Percentiles rank a stretch among this genome's conserved stretches.
Conservation (phyloP, 306 rosid species). For the Quercus aquifolioides region DNA sequence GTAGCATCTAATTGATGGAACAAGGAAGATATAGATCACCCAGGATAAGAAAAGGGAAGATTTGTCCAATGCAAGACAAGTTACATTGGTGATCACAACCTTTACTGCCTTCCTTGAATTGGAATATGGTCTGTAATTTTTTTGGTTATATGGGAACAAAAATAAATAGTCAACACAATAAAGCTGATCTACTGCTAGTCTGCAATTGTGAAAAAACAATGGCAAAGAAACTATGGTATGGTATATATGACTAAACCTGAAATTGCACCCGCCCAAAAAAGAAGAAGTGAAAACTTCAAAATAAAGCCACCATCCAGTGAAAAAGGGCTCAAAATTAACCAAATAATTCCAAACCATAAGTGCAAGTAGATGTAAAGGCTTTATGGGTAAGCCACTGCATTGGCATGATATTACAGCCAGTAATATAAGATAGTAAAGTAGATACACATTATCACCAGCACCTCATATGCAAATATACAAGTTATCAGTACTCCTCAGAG, state of each 20-base stretch:
- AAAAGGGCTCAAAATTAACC: not conserved
- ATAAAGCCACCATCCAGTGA: not conserved
- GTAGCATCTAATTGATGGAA: no score
- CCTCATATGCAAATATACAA: constrained; percentile 18
- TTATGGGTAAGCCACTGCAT: not conserved
- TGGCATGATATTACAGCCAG: not conserved
- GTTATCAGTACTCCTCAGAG: not conserved
- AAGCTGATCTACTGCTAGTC: no score
- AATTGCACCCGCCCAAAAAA: not conserved
- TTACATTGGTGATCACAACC: no score
- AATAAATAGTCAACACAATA: no score
- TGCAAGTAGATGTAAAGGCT: not conserved
- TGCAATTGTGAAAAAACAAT: no score
- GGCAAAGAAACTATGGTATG: not conserved
- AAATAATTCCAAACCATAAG: not conserved
- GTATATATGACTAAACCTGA: not conserved
- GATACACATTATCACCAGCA: constrained; percentile 13
- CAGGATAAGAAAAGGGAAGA: no score
- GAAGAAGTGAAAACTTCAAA: not conserved
- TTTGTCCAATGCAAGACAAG: no score
- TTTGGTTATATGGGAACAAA: no score
- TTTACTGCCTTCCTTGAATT: no score
- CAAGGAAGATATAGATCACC: no score
- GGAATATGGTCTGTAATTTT: no score
- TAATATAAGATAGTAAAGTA: not conserved